Conservation (phyloP, 2,329 filamentous ascomycete genomes). For the Ambrosiella beaveri region DNA sequence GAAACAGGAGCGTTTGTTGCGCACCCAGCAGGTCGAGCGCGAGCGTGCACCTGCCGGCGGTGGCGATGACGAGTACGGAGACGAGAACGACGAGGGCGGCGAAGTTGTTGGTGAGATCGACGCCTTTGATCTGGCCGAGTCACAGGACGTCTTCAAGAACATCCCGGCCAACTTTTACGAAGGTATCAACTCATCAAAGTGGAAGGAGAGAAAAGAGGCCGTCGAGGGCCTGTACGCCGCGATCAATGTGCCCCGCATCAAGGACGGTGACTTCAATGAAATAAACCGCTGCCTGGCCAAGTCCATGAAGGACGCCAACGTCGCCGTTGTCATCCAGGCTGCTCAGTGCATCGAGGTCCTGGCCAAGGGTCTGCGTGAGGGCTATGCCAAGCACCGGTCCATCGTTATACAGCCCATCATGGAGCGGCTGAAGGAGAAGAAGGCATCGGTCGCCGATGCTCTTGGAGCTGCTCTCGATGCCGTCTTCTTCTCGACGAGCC, state of each 20-base stretch:
- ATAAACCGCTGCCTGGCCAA: conserved; percentile 74
- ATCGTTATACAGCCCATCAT: conserved; percentile 76
- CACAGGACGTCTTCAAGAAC: conserved; percentile 70
- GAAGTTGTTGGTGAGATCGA: conserved; percentile 61
- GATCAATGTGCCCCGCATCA: conserved; percentile 76
- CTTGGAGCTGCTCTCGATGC: conserved; percentile 69
- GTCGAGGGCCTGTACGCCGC: conserved; percentile 63
- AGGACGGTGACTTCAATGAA: conserved; percentile 77
- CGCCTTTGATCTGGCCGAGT: conserved; percentile 64
- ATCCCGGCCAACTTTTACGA: conserved; percentile 71
- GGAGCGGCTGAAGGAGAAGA: conserved; percentile 96
- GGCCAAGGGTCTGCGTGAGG: conserved; percentile 64
- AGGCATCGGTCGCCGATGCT: conserved; percentile 72
- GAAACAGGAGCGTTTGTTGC: conserved; percentile 77
- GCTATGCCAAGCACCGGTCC: conserved; percentile 65
- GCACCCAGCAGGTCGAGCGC: conserved; percentile 73
- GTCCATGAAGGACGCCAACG: conserved; percentile 97
- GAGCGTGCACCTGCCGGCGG: conserved; percentile 50
- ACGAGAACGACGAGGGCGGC: conserved; percentile 26
- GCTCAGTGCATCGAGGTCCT: conserved; percentile 83
- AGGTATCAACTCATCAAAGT: conserved; percentile 74
- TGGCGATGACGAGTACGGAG: conserved; percentile 29
- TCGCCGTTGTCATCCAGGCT: conserved; percentile 81
- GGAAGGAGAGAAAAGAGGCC: conserved; percentile 95
- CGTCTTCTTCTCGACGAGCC: conserved; percentile 44